Evolutionary conservation across 2,329 filamentous ascomycete genomes (phyloP).

Genomic region (Neofusicoccum laricinum): DNA sequence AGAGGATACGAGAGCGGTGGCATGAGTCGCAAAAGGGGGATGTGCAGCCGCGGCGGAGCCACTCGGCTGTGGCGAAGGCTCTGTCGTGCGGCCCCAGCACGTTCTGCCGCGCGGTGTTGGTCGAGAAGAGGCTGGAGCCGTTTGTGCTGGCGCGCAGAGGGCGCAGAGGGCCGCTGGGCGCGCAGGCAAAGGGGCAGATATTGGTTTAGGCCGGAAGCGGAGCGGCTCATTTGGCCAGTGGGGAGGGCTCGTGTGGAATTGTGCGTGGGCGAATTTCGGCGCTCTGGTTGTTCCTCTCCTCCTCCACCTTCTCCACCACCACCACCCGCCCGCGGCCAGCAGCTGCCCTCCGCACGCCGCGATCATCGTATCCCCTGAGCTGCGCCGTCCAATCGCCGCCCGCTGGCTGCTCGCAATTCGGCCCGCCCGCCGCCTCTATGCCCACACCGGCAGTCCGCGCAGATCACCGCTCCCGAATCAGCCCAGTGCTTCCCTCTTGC

Average conservation of each 20-base stretch:
- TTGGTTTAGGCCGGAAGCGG: constrained; percentile 7
- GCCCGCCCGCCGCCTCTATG: neutral
- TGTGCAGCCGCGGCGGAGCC: neutral
- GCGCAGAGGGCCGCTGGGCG: neutral
- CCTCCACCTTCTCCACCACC: constrained; percentile 6
- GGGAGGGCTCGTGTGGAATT: neutral
- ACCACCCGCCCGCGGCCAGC: neutral
- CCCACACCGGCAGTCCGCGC: neutral
- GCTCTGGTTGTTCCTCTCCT: neutral
- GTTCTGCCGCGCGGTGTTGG: neutral
- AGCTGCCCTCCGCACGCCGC: neutral
- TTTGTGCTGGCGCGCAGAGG: neutral
- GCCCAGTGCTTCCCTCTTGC: neutral
- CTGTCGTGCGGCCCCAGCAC: neutral
- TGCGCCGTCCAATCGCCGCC: neutral
- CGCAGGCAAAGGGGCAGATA: constrained; percentile 3
- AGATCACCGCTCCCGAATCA: neutral
- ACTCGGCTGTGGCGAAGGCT: neutral
- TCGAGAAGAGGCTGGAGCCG: neutral
- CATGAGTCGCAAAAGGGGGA: neutral
- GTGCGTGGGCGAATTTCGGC: neutral
- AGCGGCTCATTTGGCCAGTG: constrained; percentile 3
- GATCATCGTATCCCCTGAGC: constrained; percentile 3
- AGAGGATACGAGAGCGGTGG: neutral
- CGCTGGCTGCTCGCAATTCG: neutral